Conservation (phyloP, 75 land plant genomes). For the Picea glauca region DNA sequence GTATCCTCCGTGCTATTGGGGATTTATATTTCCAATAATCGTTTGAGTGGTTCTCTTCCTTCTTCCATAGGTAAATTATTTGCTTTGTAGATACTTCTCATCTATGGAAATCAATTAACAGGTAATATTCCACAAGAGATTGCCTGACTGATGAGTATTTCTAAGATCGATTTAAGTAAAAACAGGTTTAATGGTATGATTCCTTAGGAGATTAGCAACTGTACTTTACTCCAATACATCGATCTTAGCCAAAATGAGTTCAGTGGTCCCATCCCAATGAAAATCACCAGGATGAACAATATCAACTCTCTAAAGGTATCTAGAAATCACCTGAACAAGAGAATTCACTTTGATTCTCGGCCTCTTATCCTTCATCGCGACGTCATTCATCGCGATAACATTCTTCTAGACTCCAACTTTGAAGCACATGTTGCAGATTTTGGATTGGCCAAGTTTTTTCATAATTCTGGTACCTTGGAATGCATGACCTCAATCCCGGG, state of each 20-base stretch:
- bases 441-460: conserved; percentile 66
- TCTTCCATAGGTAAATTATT: conserved; percentile 16
- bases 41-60: conserved; percentile 22
- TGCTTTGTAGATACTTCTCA: conserved; percentile 16
- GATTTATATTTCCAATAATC: conserved; percentile 29
- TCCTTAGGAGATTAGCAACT: conserved; percentile 8
- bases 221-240: neutral
- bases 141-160: conserved; percentile 19
- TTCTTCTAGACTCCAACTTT: conserved; percentile 46
- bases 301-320: neutral
- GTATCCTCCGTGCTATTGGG: conserved; percentile 8
- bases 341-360: conserved; percentile 61
- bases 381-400: conserved; percentile 70
- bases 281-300: neutral
- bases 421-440: conserved; percentile 88
- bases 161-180: conserved; percentile 16
- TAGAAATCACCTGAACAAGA: neutral
- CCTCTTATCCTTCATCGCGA: conserved; percentile 72
- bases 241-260: conserved; percentile 4
- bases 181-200: conserved; percentile 25
- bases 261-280: conserved; percentile 5
- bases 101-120: conserved; percentile 18
- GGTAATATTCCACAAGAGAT: conserved; percentile 26
- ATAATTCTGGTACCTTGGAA: conserved; percentile 45
- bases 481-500: conserved; percentile 74